phyloP scores from a whole-genome alignment of 495 filamentous ascomycete species.

The Aspergillus ostianus region DNA sequence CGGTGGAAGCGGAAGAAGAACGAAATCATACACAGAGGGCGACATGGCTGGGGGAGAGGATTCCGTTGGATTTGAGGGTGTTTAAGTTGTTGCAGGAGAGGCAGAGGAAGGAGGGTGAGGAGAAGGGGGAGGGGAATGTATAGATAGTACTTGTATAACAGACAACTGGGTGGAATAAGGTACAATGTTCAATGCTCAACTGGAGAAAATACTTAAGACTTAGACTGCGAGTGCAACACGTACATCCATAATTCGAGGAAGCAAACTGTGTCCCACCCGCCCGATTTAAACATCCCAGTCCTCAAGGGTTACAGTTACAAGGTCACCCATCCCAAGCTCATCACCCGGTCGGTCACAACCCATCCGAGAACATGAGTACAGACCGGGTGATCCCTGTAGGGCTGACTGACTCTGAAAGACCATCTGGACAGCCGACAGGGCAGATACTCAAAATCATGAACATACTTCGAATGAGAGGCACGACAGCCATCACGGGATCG shows the following conservation, averaged over 20 bases:
- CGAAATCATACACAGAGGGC: slow-evolving; percentile 74
- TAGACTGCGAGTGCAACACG: no score
- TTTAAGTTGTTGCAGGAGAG: slow-evolving; percentile 51
- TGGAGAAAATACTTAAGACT: no score
- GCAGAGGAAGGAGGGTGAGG: slow-evolving; percentile 23
- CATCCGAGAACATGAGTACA: not conserved
- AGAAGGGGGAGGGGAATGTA: slow-evolving; percentile 1
- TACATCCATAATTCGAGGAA: no score
- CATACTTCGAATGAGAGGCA: not conserved
- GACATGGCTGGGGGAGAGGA: slow-evolving; percentile 77
- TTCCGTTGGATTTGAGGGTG: slow-evolving; percentile 64
- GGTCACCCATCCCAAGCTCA: not conserved
- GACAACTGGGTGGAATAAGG: no score
- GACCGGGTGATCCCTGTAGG: not conserved
- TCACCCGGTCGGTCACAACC: not conserved
- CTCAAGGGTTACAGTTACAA: slow-evolving; percentile 2
- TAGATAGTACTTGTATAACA: no score
- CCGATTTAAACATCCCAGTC: not conserved
- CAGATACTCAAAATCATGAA: not conserved
- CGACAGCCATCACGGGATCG: slow-evolving; percentile 8
- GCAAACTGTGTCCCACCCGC: not conserved
- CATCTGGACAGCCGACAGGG: not conserved
- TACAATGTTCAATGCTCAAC: no score
- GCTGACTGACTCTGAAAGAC: not conserved
- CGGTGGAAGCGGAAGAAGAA: slow-evolving; percentile 51